Percentiles rank a stretch among this genome's conserved stretches.
These are phyloP conservation scores for Aspergillus glaucus DNA, from an alignment of 2,329 filamentous ascomycete genomes.

Conservation along the genomic window DNA sequence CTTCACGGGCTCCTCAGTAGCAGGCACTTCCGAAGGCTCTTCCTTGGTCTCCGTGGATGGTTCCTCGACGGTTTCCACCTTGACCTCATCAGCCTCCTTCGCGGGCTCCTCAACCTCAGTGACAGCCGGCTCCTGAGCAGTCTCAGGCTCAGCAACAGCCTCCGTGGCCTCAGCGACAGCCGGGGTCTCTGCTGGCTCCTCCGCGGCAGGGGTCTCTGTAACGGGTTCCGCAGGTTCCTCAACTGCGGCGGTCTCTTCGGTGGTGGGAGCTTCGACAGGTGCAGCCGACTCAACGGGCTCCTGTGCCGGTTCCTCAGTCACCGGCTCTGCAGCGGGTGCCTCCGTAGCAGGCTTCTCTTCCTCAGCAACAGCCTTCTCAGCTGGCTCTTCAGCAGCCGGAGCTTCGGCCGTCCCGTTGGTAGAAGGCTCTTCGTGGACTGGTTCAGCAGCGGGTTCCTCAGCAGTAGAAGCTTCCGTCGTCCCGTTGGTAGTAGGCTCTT, in stretches of 20 bases:
- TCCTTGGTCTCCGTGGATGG: not conserved
- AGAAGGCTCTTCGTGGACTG: not conserved
- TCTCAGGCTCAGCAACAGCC: not conserved
- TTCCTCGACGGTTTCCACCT: slow-evolving; percentile 1
- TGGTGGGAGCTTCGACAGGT: slow-evolving; percentile 2
- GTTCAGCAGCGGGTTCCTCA: slow-evolving; percentile 3
- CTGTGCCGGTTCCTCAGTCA: slow-evolving; percentile 1
- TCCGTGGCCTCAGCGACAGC: too few relatives aligned
- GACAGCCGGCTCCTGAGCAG: slow-evolving; percentile 3
- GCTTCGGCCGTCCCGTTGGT: slow-evolving; percentile 5
- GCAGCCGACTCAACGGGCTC: slow-evolving; percentile 6
- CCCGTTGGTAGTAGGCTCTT: slow-evolving; percentile 4
- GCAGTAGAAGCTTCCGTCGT: not conserved
- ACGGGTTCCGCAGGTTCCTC: slow-evolving; percentile 3
- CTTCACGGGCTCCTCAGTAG: slow-evolving; percentile 2
- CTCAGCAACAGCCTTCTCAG: slow-evolving; percentile 2
- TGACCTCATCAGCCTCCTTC: not conserved
- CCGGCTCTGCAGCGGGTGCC: not conserved
- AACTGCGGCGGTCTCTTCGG: slow-evolving; percentile 2
- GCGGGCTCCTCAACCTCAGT: not conserved
- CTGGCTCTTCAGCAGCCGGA: slow-evolving; percentile 7
- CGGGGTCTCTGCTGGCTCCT: not conserved
- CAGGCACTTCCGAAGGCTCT: not conserved
- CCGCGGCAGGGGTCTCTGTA: slow-evolving; percentile 1
- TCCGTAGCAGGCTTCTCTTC: slow-evolving; percentile 2